Evolutionary conservation across 1,139 yeast species (phyloP).

Genomic region (Debaryomyces nepalensis): DNA sequence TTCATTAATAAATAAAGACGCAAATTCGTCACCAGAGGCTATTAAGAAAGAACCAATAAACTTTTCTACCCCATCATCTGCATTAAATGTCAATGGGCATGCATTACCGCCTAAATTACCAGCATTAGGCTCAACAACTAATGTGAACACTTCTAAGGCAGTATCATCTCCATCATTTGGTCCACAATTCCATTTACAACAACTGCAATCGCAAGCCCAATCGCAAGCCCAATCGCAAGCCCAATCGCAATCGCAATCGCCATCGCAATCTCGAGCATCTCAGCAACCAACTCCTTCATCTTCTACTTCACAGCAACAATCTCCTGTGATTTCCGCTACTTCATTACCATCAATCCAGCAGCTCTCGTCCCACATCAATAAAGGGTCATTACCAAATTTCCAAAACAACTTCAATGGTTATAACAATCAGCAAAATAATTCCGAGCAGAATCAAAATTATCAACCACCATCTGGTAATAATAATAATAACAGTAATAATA

Average conservation of each 20-base stretch:
- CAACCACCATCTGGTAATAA: constrained; percentile 15
- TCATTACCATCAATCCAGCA: constrained; percentile 45
- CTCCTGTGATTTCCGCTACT: constrained; percentile 27
- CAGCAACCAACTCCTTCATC: constrained; percentile 17
- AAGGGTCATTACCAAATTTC: constrained; percentile 34
- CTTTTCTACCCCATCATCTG: constrained; percentile 43
- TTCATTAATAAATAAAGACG: constrained; percentile 34
- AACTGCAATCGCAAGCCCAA: constrained; percentile 9
- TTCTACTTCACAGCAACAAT: constrained; percentile 24
- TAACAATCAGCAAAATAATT: constrained; percentile 15
- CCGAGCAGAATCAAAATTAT: constrained; percentile 12
- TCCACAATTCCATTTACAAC: constrained; percentile 41
- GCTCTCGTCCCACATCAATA: constrained; percentile 23
- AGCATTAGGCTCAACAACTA: constrained; percentile 29
- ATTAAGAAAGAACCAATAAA: constrained; percentile 23
- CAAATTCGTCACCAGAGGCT: constrained; percentile 11
- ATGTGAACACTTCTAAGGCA: constrained; percentile 15
- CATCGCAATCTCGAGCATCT: constrained; percentile 12
- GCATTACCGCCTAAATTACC: constrained; percentile 38
- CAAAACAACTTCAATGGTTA: constrained; percentile 23
- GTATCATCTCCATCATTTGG: constrained; percentile 49
- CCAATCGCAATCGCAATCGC: constrained; percentile 13
- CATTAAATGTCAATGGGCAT: constrained; percentile 31
- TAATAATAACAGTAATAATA: constrained; percentile 15
- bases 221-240: constrained; percentile 10